Conservation (phyloP, 2,329 filamentous ascomycete genomes). For the Aspergillus sergii region DNA sequence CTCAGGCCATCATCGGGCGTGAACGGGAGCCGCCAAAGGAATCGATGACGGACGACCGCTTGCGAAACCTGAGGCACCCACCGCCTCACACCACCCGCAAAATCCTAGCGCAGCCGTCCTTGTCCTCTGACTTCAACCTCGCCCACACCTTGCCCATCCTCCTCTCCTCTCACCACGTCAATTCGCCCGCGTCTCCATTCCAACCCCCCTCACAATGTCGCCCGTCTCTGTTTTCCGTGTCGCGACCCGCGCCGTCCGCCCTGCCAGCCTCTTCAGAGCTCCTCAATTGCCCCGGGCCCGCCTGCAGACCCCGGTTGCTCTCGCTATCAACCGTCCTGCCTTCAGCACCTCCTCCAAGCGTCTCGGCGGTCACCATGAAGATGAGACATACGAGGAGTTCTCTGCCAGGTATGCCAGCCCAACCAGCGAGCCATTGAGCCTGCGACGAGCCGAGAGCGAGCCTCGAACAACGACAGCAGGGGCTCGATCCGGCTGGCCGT, state of each 20-base stretch:
- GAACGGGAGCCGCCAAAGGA: slow-evolving; percentile 22
- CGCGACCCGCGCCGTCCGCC: slow-evolving; percentile 67
- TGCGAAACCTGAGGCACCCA: slow-evolving; percentile 26
- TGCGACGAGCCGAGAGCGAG: slow-evolving; percentile 14
- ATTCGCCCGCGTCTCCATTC: slow-evolving; percentile 30
- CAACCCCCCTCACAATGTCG: slow-evolving; percentile 56
- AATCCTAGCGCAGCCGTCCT: slow-evolving; percentile 34
- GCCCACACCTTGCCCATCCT: slow-evolving; percentile 23
- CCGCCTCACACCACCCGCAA: slow-evolving; percentile 43
- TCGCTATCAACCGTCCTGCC: slow-evolving; percentile 63
- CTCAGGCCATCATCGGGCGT: slow-evolving; percentile 32
- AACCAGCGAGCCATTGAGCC: slow-evolving; percentile 27
- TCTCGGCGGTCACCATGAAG: slow-evolving; percentile 68
- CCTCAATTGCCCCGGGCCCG: slow-evolving; percentile 61
- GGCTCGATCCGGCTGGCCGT: not conserved
- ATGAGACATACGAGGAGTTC: slow-evolving; percentile 99
- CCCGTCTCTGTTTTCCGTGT: slow-evolving; percentile 70
- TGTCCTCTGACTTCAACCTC: slow-evolving; percentile 27
- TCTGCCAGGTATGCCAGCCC: slow-evolving; percentile 75
- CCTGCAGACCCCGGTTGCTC: slow-evolving; percentile 58
- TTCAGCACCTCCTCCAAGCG: slow-evolving; percentile 58
- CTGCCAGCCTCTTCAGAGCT: slow-evolving; percentile 65
- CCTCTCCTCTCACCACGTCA: slow-evolving; percentile 22
- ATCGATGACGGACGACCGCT: slow-evolving; percentile 16
- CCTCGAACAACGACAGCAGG: not conserved